Conservation (phyloP, 1,284 basidiomycete species). For the Porodaedalea pini region DNA sequence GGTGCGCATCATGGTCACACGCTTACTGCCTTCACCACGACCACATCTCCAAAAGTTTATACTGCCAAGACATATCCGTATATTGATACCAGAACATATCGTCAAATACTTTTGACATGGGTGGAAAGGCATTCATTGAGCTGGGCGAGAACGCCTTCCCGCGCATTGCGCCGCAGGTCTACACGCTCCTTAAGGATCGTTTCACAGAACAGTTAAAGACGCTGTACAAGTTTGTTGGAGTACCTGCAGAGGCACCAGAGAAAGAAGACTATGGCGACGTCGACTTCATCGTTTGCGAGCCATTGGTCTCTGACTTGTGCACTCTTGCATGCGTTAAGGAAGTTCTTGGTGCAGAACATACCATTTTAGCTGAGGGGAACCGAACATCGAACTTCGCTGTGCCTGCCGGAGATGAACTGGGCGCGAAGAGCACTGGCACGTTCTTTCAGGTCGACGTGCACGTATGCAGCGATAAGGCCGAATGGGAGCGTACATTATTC, state of each 20-base stretch:
- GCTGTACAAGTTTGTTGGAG: conserved; percentile 47
- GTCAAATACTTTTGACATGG: too few relatives aligned
- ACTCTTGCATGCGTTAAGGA: conserved; percentile 35
- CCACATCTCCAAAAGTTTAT: too few relatives aligned
- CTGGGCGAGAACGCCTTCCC: conserved; percentile 49
- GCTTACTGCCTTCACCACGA: too few relatives aligned
- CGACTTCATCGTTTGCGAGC: conserved; percentile 55
- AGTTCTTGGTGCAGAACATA: conserved; percentile 46
- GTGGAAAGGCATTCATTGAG: conserved; percentile 61
- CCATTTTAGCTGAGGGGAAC: conserved; percentile 45
- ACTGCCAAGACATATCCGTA: too few relatives aligned
- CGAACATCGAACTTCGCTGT: conserved; percentile 63
- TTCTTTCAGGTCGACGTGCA: conserved; percentile 59
- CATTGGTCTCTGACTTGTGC: conserved; percentile 35
- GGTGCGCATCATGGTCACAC: too few relatives aligned
- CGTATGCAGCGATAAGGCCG: conserved; percentile 47
- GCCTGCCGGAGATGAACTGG: conserved; percentile 31
- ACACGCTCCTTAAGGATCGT: conserved; percentile 45
- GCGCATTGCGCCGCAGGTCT: conserved; percentile 51
- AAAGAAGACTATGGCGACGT: conserved; percentile 64
- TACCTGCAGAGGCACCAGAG: conserved; percentile 59
- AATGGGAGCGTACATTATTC: conserved; percentile 48
- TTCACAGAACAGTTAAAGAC: conserved; percentile 38
- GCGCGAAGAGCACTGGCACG: conserved; percentile 25
- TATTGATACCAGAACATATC: too few relatives aligned